phyloP scores from a whole-genome alignment of 208 protist species.

The Trypanosoma avium region DNA sequence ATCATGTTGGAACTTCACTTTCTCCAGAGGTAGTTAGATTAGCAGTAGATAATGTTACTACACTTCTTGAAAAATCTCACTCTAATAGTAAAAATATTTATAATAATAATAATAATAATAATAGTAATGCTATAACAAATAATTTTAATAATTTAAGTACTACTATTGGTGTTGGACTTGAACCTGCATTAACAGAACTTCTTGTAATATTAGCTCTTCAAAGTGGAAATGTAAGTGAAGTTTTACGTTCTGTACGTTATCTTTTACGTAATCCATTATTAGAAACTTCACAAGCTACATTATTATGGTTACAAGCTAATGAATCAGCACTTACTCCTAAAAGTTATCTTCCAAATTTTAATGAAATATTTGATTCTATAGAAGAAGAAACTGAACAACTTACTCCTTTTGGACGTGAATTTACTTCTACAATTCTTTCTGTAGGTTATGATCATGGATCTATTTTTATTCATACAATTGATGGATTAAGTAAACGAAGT shows the following conservation, averaged over 20 bases:
- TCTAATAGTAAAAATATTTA: neutral
- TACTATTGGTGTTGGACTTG: conserved; percentile 12
- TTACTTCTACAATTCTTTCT: conserved; percentile 41
- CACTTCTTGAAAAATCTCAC: conserved; percentile 36
- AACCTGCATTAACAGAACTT: conserved; percentile 54
- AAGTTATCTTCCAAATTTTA: conserved; percentile 48
- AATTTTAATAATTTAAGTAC: conserved; percentile 1
- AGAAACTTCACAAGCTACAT: conserved; percentile 31
- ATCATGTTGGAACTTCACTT: conserved; percentile 26
- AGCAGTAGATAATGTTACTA: conserved; percentile 55
- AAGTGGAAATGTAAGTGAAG: conserved; percentile 67
- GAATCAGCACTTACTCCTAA: conserved; percentile 42
- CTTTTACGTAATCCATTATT: conserved; percentile 49
- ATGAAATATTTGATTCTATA: conserved; percentile 42
- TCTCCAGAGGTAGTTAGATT: conserved; percentile 59
- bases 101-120: neutral
- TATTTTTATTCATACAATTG: conserved; percentile 67
- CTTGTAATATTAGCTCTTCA: conserved; percentile 73
- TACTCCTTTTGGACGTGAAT: conserved; percentile 38
- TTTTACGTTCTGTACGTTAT: conserved; percentile 57
- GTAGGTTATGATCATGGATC: conserved; percentile 53
- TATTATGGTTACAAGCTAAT: conserved; percentile 59
- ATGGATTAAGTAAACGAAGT: conserved; percentile 60
- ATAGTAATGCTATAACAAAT: neutral
- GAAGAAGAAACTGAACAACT: conserved; percentile 61